phyloP scores from a whole-genome alignment of 169 alveolate species.

The Plasmodium reichenowi region DNA sequence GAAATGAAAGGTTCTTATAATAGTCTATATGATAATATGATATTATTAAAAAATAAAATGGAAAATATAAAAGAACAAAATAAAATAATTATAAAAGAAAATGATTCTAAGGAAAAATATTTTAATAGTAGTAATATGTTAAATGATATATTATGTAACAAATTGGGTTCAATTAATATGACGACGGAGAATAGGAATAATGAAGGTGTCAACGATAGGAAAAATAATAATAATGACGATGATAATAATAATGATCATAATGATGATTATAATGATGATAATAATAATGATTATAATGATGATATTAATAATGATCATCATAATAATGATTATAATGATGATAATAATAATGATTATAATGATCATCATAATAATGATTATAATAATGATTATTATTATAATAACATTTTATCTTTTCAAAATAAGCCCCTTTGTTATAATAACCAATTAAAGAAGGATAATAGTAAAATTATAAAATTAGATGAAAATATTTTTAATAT shows the following conservation, averaged over 20 bases:
- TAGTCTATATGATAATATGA: constrained; percentile 12
- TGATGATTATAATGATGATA: too few species aligned
- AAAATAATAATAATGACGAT: background rate
- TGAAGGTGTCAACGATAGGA: background rate
- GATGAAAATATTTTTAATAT: too few species aligned
- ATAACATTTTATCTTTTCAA: too few species aligned
- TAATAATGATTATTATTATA: too few species aligned
- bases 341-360: background rate
- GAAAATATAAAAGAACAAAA: constrained; percentile 5
- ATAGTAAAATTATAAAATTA: too few species aligned
- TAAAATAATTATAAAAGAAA: background rate
- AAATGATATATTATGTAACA: constrained; percentile 39
- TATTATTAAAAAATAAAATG: constrained; percentile 30
- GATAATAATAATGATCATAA: too few species aligned
- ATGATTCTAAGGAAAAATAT: background rate
- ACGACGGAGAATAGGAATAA: background rate
- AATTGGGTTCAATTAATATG: background rate
- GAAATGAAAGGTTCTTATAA: constrained; percentile 37
- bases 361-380: background rate
- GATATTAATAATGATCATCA: too few species aligned
- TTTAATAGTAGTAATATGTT: constrained; percentile 32
- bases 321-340: background rate
- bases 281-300: too few species aligned
- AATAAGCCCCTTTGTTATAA: too few species aligned
- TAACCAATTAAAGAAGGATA: too few species aligned